phyloP scores from a whole-genome alignment of 768 basidiomycete species.

The Kwoniella botswanensis region DNA sequence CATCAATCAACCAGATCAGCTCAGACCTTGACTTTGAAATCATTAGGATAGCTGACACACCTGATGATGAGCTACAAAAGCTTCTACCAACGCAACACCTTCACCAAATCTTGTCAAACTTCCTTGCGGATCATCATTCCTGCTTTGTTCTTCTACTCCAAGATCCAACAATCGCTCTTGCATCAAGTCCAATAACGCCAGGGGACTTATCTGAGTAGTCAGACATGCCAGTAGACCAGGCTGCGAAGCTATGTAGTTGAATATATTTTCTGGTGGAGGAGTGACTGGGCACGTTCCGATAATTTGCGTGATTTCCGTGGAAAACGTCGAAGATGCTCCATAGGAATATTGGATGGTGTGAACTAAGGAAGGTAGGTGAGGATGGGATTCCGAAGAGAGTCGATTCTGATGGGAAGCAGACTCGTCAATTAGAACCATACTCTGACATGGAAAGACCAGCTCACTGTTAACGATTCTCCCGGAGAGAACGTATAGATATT shows the following conservation, averaged over 20 bases:
- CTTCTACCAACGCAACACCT: slow-evolving; percentile 43
- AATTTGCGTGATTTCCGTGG: slow-evolving; percentile 30
- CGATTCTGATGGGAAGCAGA: slow-evolving; percentile 33
- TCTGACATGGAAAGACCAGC: slow-evolving; percentile 5
- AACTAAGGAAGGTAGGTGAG: slow-evolving; percentile 30
- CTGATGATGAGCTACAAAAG: slow-evolving; percentile 32
- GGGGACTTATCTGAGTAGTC: slow-evolving; percentile 15
- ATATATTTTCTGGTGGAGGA: slow-evolving; percentile 44
- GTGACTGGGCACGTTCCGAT: slow-evolving; percentile 24
- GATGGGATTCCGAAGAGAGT: slow-evolving; percentile 18
- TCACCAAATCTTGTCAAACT: slow-evolving; percentile 51
- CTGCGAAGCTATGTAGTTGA: slow-evolving; percentile 35
- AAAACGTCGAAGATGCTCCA: slow-evolving; percentile 32
- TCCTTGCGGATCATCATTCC: slow-evolving; percentile 55
- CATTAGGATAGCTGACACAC: slow-evolving; percentile 18
- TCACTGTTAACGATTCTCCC: slow-evolving; percentile 45
- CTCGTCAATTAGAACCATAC: background rate
- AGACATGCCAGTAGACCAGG: slow-evolving; percentile 32
- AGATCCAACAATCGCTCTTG: slow-evolving; percentile 27
- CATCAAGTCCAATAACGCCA: slow-evolving; percentile 20
- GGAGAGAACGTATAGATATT: background rate
- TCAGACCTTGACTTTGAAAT: background rate
- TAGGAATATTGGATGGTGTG: slow-evolving; percentile 27
- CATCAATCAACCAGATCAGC: slow-evolving; percentile 8
- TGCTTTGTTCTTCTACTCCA: slow-evolving; percentile 24